Evolutionary conservation across 2,329 filamentous ascomycete genomes (phyloP).

Genomic region (Hymenoscyphus occultus): DNA sequence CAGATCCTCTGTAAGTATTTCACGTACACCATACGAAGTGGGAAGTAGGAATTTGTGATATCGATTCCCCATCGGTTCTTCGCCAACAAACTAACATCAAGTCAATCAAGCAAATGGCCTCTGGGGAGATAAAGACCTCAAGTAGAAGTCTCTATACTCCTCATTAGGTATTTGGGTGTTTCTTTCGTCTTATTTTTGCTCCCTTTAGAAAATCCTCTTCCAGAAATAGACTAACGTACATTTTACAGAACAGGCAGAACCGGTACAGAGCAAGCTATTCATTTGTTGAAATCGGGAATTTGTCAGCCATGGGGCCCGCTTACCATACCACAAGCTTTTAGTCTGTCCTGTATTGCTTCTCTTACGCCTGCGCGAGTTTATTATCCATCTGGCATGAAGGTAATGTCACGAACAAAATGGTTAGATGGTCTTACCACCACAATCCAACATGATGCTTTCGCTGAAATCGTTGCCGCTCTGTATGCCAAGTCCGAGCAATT

Average conservation of each 20-base stretch:
- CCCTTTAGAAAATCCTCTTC: background rate
- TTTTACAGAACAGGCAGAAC: constrained; percentile 47
- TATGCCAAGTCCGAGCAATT: constrained; percentile 21
- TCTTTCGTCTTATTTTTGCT: background rate
- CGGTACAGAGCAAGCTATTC: constrained; percentile 58
- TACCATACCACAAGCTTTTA: background rate
- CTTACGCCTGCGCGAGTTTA: constrained; percentile 39
- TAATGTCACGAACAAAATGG: constrained; percentile 47
- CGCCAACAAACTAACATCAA: too few species aligned
- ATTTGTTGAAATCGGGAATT: constrained; percentile 47
- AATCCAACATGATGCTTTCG: constrained; percentile 41
- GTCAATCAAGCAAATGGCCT: too few species aligned
- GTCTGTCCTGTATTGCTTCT: constrained; percentile 16
- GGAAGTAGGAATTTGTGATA: too few species aligned
- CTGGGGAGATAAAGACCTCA: too few species aligned
- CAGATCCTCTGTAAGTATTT: constrained; percentile 46
- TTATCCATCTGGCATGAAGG: constrained; percentile 42
- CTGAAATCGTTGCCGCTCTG: constrained; percentile 20
- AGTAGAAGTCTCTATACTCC: background rate
- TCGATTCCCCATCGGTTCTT: too few species aligned
- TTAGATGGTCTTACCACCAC: constrained; percentile 37
- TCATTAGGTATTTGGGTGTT: background rate
- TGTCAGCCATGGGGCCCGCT: constrained; percentile 37
- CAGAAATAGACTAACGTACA: background rate
- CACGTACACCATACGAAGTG: background rate